Percentiles rank a stretch among this genome's conserved stretches.
These are phyloP conservation scores for Pythium apleroticum DNA, from an alignment of 352 stramenopile species.

Conservation along the genomic window DNA sequence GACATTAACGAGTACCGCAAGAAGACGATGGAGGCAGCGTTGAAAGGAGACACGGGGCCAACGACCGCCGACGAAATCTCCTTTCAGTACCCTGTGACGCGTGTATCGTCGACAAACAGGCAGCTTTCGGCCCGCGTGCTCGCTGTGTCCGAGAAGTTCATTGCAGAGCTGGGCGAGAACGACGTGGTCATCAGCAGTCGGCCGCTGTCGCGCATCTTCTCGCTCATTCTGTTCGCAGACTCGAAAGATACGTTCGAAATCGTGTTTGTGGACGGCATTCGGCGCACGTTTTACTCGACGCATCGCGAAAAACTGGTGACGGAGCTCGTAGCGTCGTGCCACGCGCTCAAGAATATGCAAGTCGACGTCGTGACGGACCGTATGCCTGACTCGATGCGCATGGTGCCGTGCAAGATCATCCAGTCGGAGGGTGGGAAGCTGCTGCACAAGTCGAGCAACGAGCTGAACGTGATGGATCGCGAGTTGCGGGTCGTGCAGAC, in stretches of 20 bases:
- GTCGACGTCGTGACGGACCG: constrained; percentile 55
- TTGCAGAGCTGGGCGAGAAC: constrained; percentile 57
- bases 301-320: constrained; percentile 76
- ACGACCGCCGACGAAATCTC: constrained; percentile 38
- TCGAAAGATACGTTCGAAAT: constrained; percentile 68
- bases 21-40: constrained; percentile 65
- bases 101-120: constrained; percentile 49
- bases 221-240: constrained; percentile 63
- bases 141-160: constrained; percentile 67
- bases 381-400: constrained; percentile 53
- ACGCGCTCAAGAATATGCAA: constrained; percentile 69
- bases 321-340: constrained; percentile 72
- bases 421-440: constrained; percentile 62
- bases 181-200: constrained; percentile 66
- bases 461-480: constrained; percentile 59
- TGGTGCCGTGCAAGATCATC: constrained; percentile 78
- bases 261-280: constrained; percentile 72
- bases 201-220: constrained; percentile 69
- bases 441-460: constrained; percentile 23
- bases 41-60: constrained; percentile 42
- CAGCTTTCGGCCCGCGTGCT: constrained; percentile 42
- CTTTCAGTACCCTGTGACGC: constrained; percentile 71
- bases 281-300: constrained; percentile 60
- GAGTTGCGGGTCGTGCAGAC: constrained; percentile 69
- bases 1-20: constrained; percentile 84